phyloP scores from a whole-genome alignment of 2,329 filamentous ascomycete species.

The Metarhizium robertsii region DNA sequence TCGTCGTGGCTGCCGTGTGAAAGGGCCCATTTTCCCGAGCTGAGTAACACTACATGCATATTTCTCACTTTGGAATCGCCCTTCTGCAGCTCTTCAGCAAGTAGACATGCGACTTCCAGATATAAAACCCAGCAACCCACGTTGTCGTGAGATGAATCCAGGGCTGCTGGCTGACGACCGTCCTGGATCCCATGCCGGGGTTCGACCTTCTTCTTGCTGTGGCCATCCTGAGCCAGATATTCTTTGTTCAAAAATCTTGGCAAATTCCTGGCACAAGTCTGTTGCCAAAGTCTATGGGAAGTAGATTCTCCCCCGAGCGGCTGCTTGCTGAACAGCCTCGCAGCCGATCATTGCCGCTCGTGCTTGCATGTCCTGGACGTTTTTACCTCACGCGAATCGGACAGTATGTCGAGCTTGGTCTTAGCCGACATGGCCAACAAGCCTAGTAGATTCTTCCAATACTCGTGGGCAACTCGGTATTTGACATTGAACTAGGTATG shows the following conservation, averaged over 20 bases:
- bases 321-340: no score
- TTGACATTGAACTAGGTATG: constrained; percentile 29
- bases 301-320: constrained; percentile 27
- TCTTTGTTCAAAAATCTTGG: not conserved
- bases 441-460: constrained; percentile 49
- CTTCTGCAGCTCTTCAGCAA: constrained; percentile 41
- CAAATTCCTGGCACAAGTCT: constrained; percentile 22
- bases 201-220: not conserved
- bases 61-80: constrained; percentile 35
- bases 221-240: not conserved
- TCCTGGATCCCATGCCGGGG: not conserved
- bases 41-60: constrained; percentile 40
- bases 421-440: no score
- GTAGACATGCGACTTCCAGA: constrained; percentile 42
- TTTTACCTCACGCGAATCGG: no score
- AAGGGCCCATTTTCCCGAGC: constrained; percentile 46
- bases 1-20: constrained; percentile 34
- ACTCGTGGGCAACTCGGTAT: constrained; percentile 45
- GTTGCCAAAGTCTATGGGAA: constrained; percentile 40
- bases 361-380: no score
- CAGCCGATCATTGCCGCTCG: no score
- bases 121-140: constrained; percentile 42
- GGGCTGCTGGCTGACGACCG: not conserved
- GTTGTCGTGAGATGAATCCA: constrained; percentile 29
- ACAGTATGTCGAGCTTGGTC: no score